These are phyloP conservation scores for Aspergillus panamensis DNA, from an alignment of 495 filamentous ascomycete genomes.

Conservation along the genomic window DNA sequence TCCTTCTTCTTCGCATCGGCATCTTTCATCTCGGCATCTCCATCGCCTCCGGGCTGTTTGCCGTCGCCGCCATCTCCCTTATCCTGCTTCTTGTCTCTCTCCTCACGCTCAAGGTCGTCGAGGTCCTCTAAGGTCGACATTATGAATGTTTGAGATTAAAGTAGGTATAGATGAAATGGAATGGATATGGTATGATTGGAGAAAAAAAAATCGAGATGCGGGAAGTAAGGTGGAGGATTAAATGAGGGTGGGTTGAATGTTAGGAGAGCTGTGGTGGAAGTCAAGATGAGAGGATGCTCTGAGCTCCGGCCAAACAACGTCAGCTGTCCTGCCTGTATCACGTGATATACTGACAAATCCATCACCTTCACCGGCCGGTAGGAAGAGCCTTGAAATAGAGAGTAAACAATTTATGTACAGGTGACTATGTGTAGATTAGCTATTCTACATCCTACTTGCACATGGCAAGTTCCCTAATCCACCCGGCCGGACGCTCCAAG, in stretches of 20 bases:
- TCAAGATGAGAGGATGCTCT: conserved; percentile 24
- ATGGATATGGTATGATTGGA: not conserved
- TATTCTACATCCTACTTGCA: conserved; percentile 1
- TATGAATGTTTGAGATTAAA: conserved; percentile 17
- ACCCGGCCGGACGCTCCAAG: not conserved
- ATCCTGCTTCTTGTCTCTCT: conserved; percentile 70
- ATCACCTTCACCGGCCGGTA: not conserved
- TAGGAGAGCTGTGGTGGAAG: conserved; percentile 30
- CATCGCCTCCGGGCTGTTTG: conserved; percentile 58
- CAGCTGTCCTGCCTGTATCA: conserved; percentile 36
- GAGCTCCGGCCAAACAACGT: conserved; percentile 45
- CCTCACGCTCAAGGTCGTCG: conserved; percentile 72
- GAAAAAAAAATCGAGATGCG: conserved; percentile 5
- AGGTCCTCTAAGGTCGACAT: conserved; percentile 90
- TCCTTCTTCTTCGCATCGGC: conserved; percentile 67
- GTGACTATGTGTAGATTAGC: not conserved
- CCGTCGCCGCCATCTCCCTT: conserved; percentile 48
- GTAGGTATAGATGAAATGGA: not conserved
- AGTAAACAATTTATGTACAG: not conserved
- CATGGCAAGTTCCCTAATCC: not conserved
- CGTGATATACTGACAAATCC: conserved; percentile 35
- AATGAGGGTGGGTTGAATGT: conserved; percentile 16
- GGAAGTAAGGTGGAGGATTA: conserved; percentile 10
- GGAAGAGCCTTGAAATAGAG: not conserved
- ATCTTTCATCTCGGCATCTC: conserved; percentile 87